Percentiles rank a stretch among this genome's conserved stretches.
Evolutionary conservation across 192 early-diverging fungal genomes (phyloP).

Genomic region (Coemansia sp.): DNA sequence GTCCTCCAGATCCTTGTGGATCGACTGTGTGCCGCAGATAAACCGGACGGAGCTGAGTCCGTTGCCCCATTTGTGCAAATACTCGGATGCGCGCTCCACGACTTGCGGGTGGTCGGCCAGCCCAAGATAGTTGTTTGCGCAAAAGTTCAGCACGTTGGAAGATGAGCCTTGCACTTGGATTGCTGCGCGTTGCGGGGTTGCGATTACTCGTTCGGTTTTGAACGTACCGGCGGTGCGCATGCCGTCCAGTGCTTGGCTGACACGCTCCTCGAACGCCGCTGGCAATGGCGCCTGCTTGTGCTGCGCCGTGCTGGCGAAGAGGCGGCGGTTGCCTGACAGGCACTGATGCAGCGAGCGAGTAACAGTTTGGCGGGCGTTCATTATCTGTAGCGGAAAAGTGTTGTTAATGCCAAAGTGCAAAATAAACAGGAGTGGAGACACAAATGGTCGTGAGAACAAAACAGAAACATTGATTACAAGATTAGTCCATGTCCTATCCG

Average conservation of each 20-base stretch:
- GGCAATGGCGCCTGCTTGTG: conserved; percentile 19
- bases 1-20: conserved; percentile 65
- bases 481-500: too few species aligned
- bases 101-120: conserved; percentile 62
- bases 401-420: not conserved
- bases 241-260: conserved; percentile 49
- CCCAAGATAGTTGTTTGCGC: conserved; percentile 73
- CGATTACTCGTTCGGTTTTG: conserved; percentile 66
- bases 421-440: not conserved
- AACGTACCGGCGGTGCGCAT: conserved; percentile 65
- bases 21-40: conserved; percentile 70
- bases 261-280: conserved; percentile 40
- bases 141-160: conserved; percentile 61
- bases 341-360: not conserved
- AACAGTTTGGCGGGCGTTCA: not conserved
- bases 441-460: not conserved
- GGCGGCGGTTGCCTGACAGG: conserved; percentile 4
- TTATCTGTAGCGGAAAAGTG: not conserved
- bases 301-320: conserved; percentile 7
- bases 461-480: not conserved
- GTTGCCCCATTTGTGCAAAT: conserved; percentile 60
- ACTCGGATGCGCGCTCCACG: conserved; percentile 54
- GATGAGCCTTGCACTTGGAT: conserved; percentile 54
- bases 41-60: conserved; percentile 69
- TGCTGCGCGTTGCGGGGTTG: conserved; percentile 56